phyloP scores from a whole-genome alignment of 1,284 basidiomycete genomes.

The Microbotryomycetes sp. region DNA sequence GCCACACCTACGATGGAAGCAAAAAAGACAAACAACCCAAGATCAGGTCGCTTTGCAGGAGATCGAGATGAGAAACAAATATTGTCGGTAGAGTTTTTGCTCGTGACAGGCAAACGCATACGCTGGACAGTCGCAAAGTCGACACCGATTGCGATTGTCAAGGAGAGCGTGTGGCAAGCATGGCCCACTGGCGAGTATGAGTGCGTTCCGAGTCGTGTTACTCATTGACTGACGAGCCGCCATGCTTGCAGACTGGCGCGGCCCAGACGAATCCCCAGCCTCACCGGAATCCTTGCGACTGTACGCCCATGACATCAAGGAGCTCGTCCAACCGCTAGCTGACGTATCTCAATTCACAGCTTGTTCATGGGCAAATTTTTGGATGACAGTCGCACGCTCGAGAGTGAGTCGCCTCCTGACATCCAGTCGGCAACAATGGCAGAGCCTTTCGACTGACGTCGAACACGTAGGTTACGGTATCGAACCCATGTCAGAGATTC shows the following conservation, averaged over 20 bases:
- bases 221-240: too few species aligned
- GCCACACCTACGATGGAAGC: not conserved
- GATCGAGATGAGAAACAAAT: not conserved
- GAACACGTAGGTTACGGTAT: not conserved
- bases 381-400: not conserved
- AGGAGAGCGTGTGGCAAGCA: not conserved
- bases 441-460: not conserved
- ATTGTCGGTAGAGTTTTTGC: constrained; percentile 7
- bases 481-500: not conserved
- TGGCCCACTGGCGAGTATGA: constrained; percentile 14
- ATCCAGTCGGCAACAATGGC: too few species aligned
- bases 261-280: not conserved
- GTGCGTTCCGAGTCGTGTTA: not conserved
- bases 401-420: not conserved
- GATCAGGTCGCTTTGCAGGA: not conserved
- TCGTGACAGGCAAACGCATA: constrained; percentile 7
- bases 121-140: not conserved
- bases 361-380: constrained; percentile 22
- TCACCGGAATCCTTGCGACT: not conserved
- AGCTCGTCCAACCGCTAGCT: not conserved
- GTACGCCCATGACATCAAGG: not conserved
- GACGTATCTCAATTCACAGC: not conserved
- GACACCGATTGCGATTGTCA: constrained; percentile 1
- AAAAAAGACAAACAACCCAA: not conserved
- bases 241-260: constrained; percentile 6